Conservation (phyloP, 306 rosid genomes). For the Acmispon strigosus region DNA sequence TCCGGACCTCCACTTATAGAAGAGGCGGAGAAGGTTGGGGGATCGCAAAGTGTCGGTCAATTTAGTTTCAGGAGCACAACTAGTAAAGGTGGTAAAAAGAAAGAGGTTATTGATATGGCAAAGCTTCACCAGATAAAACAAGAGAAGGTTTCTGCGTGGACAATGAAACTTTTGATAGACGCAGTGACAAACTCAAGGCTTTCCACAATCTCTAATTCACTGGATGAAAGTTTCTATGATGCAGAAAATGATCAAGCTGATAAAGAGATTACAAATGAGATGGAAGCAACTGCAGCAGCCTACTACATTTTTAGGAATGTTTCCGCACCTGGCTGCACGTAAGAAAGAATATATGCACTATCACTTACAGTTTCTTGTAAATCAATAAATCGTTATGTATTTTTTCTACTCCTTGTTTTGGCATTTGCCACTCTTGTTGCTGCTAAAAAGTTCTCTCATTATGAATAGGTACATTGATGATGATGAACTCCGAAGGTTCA, state of each 20-base stretch:
- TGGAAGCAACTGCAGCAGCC: conserved; percentile 89
- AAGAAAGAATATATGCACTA: conserved; percentile 40
- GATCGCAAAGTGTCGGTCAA: conserved; percentile 41
- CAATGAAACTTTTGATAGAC: conserved; percentile 85
- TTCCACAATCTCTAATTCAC: conserved; percentile 57
- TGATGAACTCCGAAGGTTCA: conserved; percentile 65
- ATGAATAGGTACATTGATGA: conserved; percentile 63
- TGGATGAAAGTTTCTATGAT: conserved; percentile 53
- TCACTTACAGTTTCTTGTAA: neutral
- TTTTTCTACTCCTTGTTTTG: neutral
- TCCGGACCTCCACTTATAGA: conserved; percentile 65
- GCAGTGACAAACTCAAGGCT: conserved; percentile 77
- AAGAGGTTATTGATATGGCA: conserved; percentile 63
- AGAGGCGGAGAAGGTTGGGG: conserved; percentile 57
- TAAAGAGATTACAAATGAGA: conserved; percentile 77
- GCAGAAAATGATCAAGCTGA: conserved; percentile 43
- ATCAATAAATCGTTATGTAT: neutral
- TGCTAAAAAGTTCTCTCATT: neutral
- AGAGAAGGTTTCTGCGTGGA: conserved; percentile 93
- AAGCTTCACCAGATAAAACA: conserved; percentile 74
- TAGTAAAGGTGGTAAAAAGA: conserved; percentile 32
- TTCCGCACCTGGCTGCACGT: conserved; percentile 59
- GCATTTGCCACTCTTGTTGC: conserved; percentile 2
- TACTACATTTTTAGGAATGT: conserved; percentile 64
- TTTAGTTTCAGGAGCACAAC: conserved; percentile 59